Base-by-base conservation (phyloP, 1,284 basidiomycete genomes). In the Agroathelia rolfsii region DNA sequence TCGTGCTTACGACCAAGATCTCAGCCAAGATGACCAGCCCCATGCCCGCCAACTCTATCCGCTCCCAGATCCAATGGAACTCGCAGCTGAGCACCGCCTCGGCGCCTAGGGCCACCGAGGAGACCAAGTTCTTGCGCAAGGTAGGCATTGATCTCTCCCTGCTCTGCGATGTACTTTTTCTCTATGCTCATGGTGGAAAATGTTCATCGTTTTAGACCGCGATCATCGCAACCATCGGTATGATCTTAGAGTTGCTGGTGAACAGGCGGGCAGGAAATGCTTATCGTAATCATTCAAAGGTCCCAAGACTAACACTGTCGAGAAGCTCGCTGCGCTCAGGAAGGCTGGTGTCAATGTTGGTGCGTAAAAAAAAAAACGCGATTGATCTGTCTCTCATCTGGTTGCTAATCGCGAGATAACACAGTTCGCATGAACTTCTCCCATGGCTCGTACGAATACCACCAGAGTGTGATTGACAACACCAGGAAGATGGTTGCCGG, bases 351-450 rank as follows among this genome's bases (percentile, higher is more conserved):
- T 97, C 59, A 96, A 95, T 69, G 83, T 97, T 55, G 90, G 92
- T 93, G 41, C 43, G 85, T 69, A 16, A n/a, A 30, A 19, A 39
- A 35, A 22, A 23, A 36, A 29, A 31, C 25, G n/a, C n/a, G n/a
- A n/a, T n/a, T 32, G 20, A 19, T 16, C 22, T n/a, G n/a, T 37
- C 20, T 27, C 32, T 44, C 32, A 37, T 35, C 13, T n/a, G n/a
- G n/a, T n/a, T n/a, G n/a, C n/a, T n/a, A n/a, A 34, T 37, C 23
- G 22, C 29, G 27, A 23, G n/a, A 20, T 25, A 23, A 15, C 37
- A 22, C 47, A 94, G 92, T 95, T 41, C 89, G 92, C 60, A 95
- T 95, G 90, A 95, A 96, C 72, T 94, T 94, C 59, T 94, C 90
- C 35, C 90, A 95, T 76, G 90, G 90, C 35, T 83, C 81, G 37